Base-by-base conservation (phyloP, 1,284 basidiomycete species). In the Leccinum solheimii region DNA sequence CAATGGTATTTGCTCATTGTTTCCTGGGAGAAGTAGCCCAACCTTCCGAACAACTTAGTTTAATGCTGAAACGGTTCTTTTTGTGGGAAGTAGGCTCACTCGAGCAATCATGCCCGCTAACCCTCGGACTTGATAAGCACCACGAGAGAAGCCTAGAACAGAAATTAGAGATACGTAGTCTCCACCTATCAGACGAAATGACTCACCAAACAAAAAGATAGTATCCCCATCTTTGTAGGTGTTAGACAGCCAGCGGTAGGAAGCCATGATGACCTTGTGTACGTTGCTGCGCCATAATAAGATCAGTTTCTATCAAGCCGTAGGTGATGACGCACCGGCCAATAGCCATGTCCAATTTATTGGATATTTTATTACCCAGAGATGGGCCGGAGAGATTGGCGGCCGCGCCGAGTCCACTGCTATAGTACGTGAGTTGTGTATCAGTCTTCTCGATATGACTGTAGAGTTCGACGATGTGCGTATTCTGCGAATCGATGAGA, bases 1-100 rank as follows among this genome's bases (percentile, higher is more conserved):
- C 77, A 78, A 78, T 21, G 75, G 75, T 43, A 78, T 78, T 43
- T 78, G 78, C 6, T 72, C 70, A 16, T 72, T 57, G 55, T 79
- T 78, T 56, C 77, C 76, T 7, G 72, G 71, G 14, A 71, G 64
- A 52, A 79, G 67, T 10, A 78, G 58, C 10, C 78, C 78, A 6
- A 79, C 73, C 77, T 79, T 58, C 5, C 2, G 3, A 16, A 21
- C 1, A 11, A 55, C 30, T 55, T 32, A 32, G 21, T 34, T 34
- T 13, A 32, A 56, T 26, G 53, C 11, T 30, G 6, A 23, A 8
- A 5, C 5, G 34, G 5, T 21, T 5, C 9, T 23, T 38, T 38
- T 38, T 16, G 38, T n/a, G n/a, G n/a, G 10, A 48, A 61, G 27
- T 3, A 55, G 34, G 21, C 69, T 51, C 56, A 76, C 77, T 53